Evolutionary conservation across 768 basidiomycete species (phyloP).

Genomic region (Butyriboletus loyo): DNA sequence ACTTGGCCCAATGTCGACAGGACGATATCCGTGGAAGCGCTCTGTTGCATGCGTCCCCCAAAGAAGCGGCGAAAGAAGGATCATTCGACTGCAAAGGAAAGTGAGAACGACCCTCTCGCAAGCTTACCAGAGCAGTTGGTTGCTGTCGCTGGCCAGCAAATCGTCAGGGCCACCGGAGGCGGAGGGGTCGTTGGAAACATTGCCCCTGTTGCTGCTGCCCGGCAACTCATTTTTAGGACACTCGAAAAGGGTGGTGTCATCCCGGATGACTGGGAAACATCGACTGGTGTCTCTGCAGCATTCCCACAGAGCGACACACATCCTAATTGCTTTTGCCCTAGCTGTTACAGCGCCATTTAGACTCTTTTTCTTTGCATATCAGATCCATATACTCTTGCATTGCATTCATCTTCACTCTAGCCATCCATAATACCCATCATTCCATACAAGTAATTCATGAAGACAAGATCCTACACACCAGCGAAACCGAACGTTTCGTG

Average conservation of each 20-base stretch:
- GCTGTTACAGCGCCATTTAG: constrained; percentile 44
- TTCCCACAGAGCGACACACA: constrained; percentile 19
- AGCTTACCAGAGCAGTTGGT: constrained; percentile 41
- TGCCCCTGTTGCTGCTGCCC: constrained; percentile 42
- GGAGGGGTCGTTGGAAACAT: constrained; percentile 55
- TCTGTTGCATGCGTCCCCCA: neutral
- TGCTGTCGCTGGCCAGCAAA: constrained; percentile 47
- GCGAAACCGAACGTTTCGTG: neutral
- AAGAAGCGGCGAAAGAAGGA: constrained; percentile 16
- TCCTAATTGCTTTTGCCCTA: constrained; percentile 40
- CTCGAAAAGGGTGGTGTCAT: constrained; percentile 28
- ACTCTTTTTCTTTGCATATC: neutral
- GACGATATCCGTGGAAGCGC: neutral
- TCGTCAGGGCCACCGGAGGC: constrained; percentile 42
- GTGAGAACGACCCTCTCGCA: neutral
- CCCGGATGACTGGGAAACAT: constrained; percentile 42
- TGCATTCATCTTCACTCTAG: neutral
- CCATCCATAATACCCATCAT: neutral
- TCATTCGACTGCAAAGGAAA: neutral
- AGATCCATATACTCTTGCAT: neutral
- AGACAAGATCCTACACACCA: neutral
- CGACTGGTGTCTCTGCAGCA: constrained; percentile 22
- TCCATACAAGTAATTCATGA: neutral
- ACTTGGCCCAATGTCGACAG: constrained; percentile 37
- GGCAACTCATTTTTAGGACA: constrained; percentile 43